phyloP scores from a whole-genome alignment of 208 protist genomes.

The Crithidia thermophila region DNA sequence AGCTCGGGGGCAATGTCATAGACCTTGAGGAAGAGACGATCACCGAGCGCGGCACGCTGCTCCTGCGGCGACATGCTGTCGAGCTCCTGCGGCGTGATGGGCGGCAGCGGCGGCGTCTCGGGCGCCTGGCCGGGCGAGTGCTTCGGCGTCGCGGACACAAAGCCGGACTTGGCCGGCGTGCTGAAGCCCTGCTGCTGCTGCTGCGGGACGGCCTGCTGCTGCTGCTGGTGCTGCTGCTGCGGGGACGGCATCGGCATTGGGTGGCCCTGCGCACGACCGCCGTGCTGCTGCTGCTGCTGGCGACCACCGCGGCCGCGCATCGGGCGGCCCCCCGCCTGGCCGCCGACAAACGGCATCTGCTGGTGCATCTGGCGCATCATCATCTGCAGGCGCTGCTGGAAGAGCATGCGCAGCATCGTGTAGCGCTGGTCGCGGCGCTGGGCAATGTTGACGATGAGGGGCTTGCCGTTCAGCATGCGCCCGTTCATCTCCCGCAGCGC shows the following conservation, averaged over 20 bases:
- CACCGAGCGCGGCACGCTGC: conserved; percentile 90
- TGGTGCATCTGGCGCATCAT: conserved; percentile 84
- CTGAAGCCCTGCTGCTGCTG: conserved; percentile 47
- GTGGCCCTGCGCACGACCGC: conserved; percentile 37
- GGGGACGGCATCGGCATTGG: conserved; percentile 39
- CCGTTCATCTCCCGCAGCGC: conserved; percentile 98
- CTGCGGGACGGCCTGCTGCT: conserved; percentile 26
- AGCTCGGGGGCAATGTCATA: conserved; percentile 82
- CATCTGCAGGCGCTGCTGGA: conserved; percentile 89
- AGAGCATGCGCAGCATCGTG: conserved; percentile 95
- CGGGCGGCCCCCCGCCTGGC: conserved; percentile 27
- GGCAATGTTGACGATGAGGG: conserved; percentile 98
- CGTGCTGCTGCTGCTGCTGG: conserved; percentile 42
- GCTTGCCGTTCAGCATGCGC: conserved; percentile 95
- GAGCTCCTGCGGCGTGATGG: conserved; percentile 85
- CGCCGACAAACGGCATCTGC: conserved; percentile 37
- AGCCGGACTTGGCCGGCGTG: conserved; percentile 49
- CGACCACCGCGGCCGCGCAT: conserved; percentile 42
- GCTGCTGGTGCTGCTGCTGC: conserved; percentile 29
- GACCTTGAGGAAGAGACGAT: conserved; percentile 89
- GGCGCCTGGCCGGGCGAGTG: conserved; percentile 59
- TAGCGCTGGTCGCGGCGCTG: conserved; percentile 97
- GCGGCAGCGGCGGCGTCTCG: conserved; percentile 82
- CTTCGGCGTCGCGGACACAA: conserved; percentile 61
- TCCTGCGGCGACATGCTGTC: conserved; percentile 86